A percentile compares a stretch with the other conserved stretches of the same genome.
These are phyloP conservation scores for Clonostachys sp. DNA, from an alignment of 2,329 filamentous ascomycete species.

Conservation along the genomic window DNA sequence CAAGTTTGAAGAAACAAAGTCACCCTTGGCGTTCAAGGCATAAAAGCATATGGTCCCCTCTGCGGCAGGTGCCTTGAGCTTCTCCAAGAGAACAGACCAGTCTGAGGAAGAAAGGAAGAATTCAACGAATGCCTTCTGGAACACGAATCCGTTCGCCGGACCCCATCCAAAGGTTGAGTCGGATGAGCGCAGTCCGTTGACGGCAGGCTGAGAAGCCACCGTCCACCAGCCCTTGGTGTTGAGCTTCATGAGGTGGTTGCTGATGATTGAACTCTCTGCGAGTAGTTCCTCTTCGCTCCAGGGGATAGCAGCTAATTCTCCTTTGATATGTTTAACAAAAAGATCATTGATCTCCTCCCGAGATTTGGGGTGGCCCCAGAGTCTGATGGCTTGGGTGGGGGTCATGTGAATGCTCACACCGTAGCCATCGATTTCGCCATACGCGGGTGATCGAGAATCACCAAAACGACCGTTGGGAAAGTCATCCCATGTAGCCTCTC, in stretches of 20 bases:
- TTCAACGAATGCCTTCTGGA: conserved; percentile 97
- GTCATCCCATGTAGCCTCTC: conserved; percentile 98
- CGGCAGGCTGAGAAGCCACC: conserved; percentile 88
- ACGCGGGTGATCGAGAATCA: conserved; percentile 86
- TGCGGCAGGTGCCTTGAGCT: conserved; percentile 53
- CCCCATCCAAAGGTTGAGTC: conserved; percentile 90
- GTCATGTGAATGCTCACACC: conserved; percentile 93
- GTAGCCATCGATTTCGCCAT: conserved; percentile 97
- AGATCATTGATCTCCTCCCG: conserved; percentile 69
- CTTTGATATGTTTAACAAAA: conserved; percentile 77
- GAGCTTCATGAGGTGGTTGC: conserved; percentile 66
- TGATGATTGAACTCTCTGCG: conserved; percentile 80
- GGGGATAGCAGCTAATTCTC: conserved; percentile 75
- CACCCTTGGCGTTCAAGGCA: conserved; percentile 73
- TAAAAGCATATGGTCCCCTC: conserved; percentile 78
- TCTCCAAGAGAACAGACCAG: conserved; percentile 62
- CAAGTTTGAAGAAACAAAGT: conserved; percentile 68
- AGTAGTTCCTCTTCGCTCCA: conserved; percentile 91
- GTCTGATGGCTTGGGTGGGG: conserved; percentile 71
- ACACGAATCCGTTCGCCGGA: conserved; percentile 86
- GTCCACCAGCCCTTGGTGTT: conserved; percentile 92
- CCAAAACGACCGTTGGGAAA: conserved; percentile 96
- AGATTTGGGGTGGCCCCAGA: conserved; percentile 79
- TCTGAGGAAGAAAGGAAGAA: conserved; percentile 79
- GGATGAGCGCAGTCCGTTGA: conserved; percentile 76